Evolutionary conservation across 1,284 basidiomycete genomes (phyloP).

Genomic region (Tylopilus sp.): DNA sequence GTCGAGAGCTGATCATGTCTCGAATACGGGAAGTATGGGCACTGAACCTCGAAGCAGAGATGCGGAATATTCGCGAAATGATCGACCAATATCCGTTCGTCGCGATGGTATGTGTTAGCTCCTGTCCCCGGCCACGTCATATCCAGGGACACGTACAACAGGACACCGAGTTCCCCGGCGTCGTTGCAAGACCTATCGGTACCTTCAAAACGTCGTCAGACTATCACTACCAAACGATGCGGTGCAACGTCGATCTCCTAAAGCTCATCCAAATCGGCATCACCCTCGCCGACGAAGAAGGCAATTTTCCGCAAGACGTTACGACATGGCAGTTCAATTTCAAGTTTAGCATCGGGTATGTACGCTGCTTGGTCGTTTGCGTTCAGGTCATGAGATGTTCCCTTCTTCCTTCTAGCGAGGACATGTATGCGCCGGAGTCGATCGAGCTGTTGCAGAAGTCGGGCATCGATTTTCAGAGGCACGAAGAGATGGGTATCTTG

Average conservation of each 20-base stretch:
- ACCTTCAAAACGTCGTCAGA: conserved; percentile 95
- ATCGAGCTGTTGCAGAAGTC: conserved; percentile 93
- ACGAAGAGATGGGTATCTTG: conserved; percentile 88
- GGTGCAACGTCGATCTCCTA: conserved; percentile 97
- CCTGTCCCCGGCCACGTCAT: conserved; percentile 2
- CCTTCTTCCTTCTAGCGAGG: conserved; percentile 35
- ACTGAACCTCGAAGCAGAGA: conserved; percentile 89
- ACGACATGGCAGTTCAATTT: conserved; percentile 99
- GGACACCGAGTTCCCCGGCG: conserved; percentile 99
- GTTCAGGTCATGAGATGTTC: background rate
- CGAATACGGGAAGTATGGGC: conserved; percentile 93
- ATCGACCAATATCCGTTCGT: conserved; percentile 93
- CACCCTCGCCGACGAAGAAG: conserved; percentile 91
- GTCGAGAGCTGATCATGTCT: conserved; percentile 42
- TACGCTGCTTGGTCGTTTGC: background rate
- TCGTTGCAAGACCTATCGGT: conserved; percentile 96
- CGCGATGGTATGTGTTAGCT: conserved; percentile 72
- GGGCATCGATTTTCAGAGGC: conserved; percentile 93
- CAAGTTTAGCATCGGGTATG: conserved; percentile 85
- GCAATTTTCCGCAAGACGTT: conserved; percentile 82
- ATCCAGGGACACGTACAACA: conserved; percentile 35
- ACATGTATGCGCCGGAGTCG: conserved; percentile 98
- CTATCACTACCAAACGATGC: conserved; percentile 99
- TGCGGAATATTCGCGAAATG: conserved; percentile 80
- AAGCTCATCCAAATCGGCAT: conserved; percentile 98